Base-by-base conservation (phyloP, 257 asterid genomes). In the Solanum virginianum region DNA sequence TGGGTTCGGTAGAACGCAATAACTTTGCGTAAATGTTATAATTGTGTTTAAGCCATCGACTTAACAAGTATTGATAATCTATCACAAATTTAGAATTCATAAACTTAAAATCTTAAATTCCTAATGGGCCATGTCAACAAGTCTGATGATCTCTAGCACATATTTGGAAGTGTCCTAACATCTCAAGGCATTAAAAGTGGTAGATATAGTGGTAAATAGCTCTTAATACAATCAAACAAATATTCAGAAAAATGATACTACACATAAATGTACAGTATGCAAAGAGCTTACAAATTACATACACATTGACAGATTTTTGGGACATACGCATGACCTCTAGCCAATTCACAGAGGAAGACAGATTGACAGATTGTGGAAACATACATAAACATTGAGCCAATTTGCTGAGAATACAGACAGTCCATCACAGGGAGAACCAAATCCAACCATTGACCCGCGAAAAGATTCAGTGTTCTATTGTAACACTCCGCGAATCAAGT, bases 21-120 rank as follows among this genome's bases (percentile, higher is more conserved):
- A 68, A 47, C 49, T 32, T 65, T 1, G 2, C 43, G 10, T 29
- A 66, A 66, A 29, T n/a, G 15, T 15, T 66, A 11, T 66, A 66
- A 15, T 66, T 66, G 12, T 66, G 22, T 66, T 66, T 1, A 29
- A 66, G 7, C 15, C 47, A 15, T 66, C n/a, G 9, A 66, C 22
- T 15, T 66, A 29, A 3, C 1, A 29, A 29, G 10, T 26, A 62
- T 22, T 60, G 22, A 62, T 22, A 62, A 65, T 26, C 10, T 26
- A 22, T 22, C 5, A 0, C 0, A 16, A n/a, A 62, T 24, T 29
- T 18, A 12, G 10, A 63, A 12, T 5, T 5, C 13, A 66, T 66
- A 66, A 66, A 66, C 74, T 66, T 66, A 15, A 29, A 29, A 29
- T 29, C 45, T 15, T 66, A 65, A 10, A 26, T 26, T 2, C 1